Percentiles rank a stretch among this genome's conserved stretches.
These are phyloP conservation scores for Backusella macrospora DNA, from an alignment of 192 early-diverging fungal genomes.

Conservation along the genomic window DNA sequence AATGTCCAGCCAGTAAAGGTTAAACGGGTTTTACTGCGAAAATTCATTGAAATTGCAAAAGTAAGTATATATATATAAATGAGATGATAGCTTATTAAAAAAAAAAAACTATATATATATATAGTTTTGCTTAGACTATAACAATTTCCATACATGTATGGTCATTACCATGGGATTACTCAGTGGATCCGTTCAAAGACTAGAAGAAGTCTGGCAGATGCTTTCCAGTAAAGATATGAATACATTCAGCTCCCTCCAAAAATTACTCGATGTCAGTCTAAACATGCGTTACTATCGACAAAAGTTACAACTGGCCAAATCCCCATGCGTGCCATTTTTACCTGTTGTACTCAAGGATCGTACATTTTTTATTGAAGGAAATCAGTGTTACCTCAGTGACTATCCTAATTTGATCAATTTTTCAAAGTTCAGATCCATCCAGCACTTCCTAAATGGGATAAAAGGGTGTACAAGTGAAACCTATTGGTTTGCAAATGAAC, in stretches of 20 bases:
- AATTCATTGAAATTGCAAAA: constrained; percentile 42
- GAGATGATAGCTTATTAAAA: no score
- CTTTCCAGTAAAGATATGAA: constrained; percentile 53
- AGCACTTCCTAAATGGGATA: constrained; percentile 44
- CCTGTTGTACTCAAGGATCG: constrained; percentile 73
- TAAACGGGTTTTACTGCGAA: constrained; percentile 23
- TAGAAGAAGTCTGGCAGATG: constrained; percentile 43
- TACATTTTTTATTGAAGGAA: constrained; percentile 75
- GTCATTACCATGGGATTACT: constrained; percentile 64
- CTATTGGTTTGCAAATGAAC: constrained; percentile 48
- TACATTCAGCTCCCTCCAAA: constrained; percentile 52
- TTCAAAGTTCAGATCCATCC: constrained; percentile 51
- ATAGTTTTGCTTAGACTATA: constrained; percentile 52
- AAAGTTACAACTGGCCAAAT: constrained; percentile 45
- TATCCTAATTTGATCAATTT: constrained; percentile 49
- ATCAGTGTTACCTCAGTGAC: constrained; percentile 39
- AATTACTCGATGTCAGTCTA: constrained; percentile 58
- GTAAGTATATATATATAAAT: constrained; percentile 17
- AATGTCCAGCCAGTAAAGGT: constrained; percentile 10
- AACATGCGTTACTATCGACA: constrained; percentile 72
- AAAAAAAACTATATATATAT: background rate
- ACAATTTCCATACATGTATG: constrained; percentile 72
- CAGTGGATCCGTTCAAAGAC: constrained; percentile 55
- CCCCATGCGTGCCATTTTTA: constrained; percentile 65
- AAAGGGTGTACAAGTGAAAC: constrained; percentile 40